Base-by-base conservation (phyloP, 257 asterid species). In the Fraxinus quadrangulata region DNA sequence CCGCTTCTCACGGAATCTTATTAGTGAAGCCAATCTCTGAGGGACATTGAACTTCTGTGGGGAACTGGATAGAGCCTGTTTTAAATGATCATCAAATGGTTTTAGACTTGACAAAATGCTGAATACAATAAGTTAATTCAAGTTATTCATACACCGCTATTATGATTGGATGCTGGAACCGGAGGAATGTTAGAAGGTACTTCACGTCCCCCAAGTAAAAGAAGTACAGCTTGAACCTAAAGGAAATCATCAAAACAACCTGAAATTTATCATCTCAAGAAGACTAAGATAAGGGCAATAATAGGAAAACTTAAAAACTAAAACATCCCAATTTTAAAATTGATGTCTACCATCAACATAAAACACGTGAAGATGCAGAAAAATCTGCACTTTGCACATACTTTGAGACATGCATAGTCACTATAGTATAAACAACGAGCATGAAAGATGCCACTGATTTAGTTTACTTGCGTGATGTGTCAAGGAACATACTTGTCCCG, bases 171-270 rank as follows among this genome's bases (percentile, higher is more conserved):
- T 67, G 81, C 77, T 26, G 95, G 90, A 71, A 79, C 69, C 66
- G 86, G 26, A 79, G 97, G 93, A 77, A 85, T 42, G 76, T 82
- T 88, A 16, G 85, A 77, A 72, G 90, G 92, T 67, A 89, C 82
- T 84, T 92, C 96, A 66, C 90, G 90, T 61, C 96, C 96, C 75
- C 96, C 97, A 78, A 92, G 78, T 47, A 92, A 84, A 77, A 92
- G 86, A 68, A 92, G 93, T 70, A 90, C 96, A 71, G 92, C 96
- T 85, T 90, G 96, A 78, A 90, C 97, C 97, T 90, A 88, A 84
- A 78, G 59, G 45, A 54, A 37, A 72, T 77, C 77, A 73, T 76
- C 72, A 51, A 36, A 70, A 36, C 77, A 78, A 77, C 8, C 31
- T 71, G 16, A 75, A 51, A 24, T 34, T 54, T 67, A 72, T 67